These are phyloP conservation scores for Digitaria exilis DNA, from an alignment of 202 grass and related monocot genomes.

Conservation along the genomic window DNA sequence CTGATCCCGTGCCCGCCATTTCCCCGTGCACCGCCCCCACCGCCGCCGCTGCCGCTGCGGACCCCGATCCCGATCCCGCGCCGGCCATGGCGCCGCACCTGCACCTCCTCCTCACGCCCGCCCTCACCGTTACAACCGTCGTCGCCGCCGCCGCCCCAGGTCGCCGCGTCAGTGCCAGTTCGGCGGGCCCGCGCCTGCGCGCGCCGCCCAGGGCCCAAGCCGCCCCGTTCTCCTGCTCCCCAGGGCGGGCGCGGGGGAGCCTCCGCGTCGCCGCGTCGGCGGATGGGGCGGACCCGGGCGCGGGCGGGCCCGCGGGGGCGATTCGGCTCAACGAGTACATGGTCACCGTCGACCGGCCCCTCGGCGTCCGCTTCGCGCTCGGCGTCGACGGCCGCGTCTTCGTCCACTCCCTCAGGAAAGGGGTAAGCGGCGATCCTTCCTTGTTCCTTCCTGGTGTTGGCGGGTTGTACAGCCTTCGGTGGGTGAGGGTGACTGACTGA, in stretches of 20 bases:
- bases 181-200: not conserved
- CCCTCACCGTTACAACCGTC: not conserved
- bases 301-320: not conserved
- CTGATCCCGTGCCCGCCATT: constrained; percentile 28
- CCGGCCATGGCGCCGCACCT: constrained; percentile 48
- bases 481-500: not conserved
- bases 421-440: constrained; percentile 40
- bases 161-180: not conserved
- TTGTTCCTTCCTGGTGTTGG: not conserved
- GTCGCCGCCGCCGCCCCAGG: not conserved
- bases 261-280: not conserved
- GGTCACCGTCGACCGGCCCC: constrained; percentile 78
- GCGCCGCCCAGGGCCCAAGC: not conserved
- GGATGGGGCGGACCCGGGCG: not conserved
- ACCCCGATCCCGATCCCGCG: not conserved
- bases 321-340: constrained; percentile 97
- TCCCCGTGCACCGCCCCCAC: not conserved
- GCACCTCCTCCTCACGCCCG: not conserved
- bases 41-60: not conserved
- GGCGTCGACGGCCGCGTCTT: constrained; percentile 72
- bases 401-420: constrained; percentile 78
- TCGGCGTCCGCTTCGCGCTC: constrained; percentile 84
- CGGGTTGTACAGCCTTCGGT: not conserved
- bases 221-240: not conserved
- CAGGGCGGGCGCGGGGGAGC: not conserved